Percentiles rank a stretch among this genome's conserved stretches.
Evolutionary conservation across 129 eudicot genomes (phyloP).

Genomic region (Artemisia annua): DNA sequence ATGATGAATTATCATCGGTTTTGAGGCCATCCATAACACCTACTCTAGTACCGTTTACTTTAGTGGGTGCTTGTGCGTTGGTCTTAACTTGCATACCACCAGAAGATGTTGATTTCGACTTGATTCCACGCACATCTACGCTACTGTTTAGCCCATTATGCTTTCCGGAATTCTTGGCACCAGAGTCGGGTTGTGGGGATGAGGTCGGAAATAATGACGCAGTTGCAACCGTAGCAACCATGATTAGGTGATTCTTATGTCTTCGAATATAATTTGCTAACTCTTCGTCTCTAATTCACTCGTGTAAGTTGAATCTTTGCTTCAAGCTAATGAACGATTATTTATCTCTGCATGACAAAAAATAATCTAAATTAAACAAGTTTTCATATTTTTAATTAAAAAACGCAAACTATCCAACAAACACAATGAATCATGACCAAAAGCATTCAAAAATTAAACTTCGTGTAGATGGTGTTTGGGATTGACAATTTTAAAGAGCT

Average conservation of each 20-base stretch:
- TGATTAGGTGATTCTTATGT: conserved; percentile 19
- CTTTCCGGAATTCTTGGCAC: conserved; percentile 49
- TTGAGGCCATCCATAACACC: conserved; percentile 76
- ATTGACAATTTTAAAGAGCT: too few relatives aligned
- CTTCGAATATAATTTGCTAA: not conserved
- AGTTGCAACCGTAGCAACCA: conserved; percentile 84
- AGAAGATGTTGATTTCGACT: conserved; percentile 57
- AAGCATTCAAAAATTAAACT: too few relatives aligned
- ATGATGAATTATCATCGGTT: conserved; percentile 54
- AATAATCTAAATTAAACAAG: conserved; percentile 7
- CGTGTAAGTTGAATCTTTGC: not conserved
- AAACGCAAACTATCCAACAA: not conserved
- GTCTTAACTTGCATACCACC: conserved; percentile 66
- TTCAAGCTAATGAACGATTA: conserved; percentile 9
- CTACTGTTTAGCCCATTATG: conserved; percentile 40
- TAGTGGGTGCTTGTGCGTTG: conserved; percentile 81
- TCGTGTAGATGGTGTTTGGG: too few relatives aligned
- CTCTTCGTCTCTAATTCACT: not conserved
- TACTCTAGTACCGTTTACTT: conserved; percentile 77
- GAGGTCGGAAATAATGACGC: conserved; percentile 62
- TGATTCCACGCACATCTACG: conserved; percentile 56
- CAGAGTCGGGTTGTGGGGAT: conserved; percentile 58
- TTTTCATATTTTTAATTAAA: not conserved
- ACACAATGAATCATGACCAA: too few relatives aligned
- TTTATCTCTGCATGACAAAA: conserved; percentile 38